Evolutionary conservation across 257 asterid genomes (phyloP).

Genomic region (Rauvolfia tetraphylla): DNA sequence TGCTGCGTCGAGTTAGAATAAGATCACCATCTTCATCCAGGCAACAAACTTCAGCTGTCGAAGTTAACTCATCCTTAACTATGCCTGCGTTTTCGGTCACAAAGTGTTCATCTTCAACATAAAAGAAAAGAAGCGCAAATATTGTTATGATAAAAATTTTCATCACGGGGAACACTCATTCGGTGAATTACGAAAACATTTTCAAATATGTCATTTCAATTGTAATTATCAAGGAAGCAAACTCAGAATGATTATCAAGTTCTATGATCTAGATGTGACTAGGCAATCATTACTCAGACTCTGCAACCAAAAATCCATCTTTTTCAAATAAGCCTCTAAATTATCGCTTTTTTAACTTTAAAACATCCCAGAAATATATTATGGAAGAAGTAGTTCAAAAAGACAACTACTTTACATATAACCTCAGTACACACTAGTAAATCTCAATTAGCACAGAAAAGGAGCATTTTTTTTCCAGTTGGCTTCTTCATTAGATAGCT

Average conservation of each 20-base stretch:
- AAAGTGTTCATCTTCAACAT: constrained; percentile 35
- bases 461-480: background rate
- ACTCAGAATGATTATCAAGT: no score
- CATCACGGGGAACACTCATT: background rate
- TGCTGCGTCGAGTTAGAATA: constrained; percentile 47
- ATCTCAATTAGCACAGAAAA: background rate
- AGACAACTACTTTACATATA: background rate
- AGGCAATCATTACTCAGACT: background rate
- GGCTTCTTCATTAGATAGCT: background rate
- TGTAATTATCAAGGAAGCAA: background rate
- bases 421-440: background rate
- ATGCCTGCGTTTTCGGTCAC: constrained; percentile 9
- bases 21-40: constrained; percentile 96
- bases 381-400: background rate
- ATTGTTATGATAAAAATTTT: background rate
- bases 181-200: background rate
- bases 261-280: background rate
- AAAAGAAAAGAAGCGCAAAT: constrained; percentile 6
- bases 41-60: constrained; percentile 28
- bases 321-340: background rate
- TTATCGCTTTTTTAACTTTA: background rate
- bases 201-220: background rate
- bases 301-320: background rate
- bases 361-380: background rate
- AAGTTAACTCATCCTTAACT: constrained; percentile 19